Conservation (phyloP, 2,329 filamentous ascomycete species). For the Westerdykella ornata region DNA sequence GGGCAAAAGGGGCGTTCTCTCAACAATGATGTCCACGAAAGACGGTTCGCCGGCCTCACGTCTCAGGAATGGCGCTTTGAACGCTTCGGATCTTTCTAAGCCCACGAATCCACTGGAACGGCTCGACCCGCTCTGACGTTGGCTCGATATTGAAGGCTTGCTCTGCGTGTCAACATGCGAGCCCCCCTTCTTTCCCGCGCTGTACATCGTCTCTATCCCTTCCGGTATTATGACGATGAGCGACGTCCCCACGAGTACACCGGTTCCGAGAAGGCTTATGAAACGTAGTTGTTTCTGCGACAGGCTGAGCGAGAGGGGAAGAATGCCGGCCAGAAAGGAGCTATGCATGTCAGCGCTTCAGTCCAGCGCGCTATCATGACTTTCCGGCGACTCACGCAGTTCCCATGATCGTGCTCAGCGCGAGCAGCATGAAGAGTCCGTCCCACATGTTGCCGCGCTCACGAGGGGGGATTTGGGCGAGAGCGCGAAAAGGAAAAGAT, state of each 20-base stretch:
- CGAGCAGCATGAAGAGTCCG: constrained; percentile 59
- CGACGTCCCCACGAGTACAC: constrained; percentile 88
- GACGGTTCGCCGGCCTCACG: constrained; percentile 18
- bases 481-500: constrained; percentile 10
- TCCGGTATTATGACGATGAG: constrained; percentile 97
- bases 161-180: constrained; percentile 20
- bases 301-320: constrained; percentile 82
- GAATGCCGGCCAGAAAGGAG: constrained; percentile 85
- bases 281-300: constrained; percentile 80
- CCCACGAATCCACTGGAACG: constrained; percentile 17
- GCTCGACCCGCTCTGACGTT: constrained; percentile 22
- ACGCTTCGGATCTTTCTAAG: constrained; percentile 15
- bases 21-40: constrained; percentile 13
- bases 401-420: constrained; percentile 59
- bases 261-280: constrained; percentile 87
- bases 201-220: constrained; percentile 84
- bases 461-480: constrained; percentile 7
- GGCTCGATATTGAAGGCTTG: constrained; percentile 17
- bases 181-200: constrained; percentile 35
- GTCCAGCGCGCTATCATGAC: neutral
- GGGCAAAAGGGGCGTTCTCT: constrained; percentile 14
- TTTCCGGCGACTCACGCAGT: constrained; percentile 47
- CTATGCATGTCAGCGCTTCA: constrained; percentile 44
- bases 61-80: constrained; percentile 6
- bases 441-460: constrained; percentile 46